phyloP scores from a whole-genome alignment of 306 rosid species.

The Alnus rubra region DNA sequence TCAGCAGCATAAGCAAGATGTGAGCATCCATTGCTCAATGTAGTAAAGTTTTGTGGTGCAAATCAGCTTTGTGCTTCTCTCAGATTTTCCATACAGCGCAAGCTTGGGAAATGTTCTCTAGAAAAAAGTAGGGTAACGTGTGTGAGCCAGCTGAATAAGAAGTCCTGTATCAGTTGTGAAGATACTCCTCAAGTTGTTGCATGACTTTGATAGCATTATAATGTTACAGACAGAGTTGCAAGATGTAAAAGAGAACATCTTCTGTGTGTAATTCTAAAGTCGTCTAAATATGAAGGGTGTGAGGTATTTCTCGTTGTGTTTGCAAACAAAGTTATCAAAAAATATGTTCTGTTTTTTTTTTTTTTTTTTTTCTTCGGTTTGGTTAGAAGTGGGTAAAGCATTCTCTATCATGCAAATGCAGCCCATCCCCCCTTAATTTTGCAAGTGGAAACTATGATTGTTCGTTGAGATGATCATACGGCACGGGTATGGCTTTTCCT shows the following conservation, averaged over 20 bases:
- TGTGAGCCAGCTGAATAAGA: constrained; percentile 59
- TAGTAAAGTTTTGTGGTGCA: constrained; percentile 56
- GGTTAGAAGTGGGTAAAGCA: not conserved
- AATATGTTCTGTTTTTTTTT: constrained; percentile 4
- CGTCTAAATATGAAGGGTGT: constrained; percentile 8
- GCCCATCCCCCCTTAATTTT: not conserved
- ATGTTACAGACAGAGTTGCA: constrained; percentile 26
- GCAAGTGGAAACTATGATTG: no score
- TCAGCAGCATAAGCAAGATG: constrained; percentile 61
- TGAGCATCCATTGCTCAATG: constrained; percentile 24
- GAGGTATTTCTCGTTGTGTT: constrained; percentile 15
- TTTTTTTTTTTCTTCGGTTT: no score
- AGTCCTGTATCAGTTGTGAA: constrained; percentile 36
- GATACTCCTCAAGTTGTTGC: constrained; percentile 50
- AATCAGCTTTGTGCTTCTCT: constrained; percentile 55
- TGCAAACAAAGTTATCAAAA: constrained; percentile 4
- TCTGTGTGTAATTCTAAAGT: constrained; percentile 33
- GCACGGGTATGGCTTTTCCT: no score
- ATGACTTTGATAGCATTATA: constrained; percentile 43
- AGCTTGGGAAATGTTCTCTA: constrained; percentile 64
- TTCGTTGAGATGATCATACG: no score
- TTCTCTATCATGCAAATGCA: not conserved
- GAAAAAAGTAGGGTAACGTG: constrained; percentile 33
- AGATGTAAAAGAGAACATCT: constrained; percentile 38
- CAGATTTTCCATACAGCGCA: constrained; percentile 92